phyloP scores from a whole-genome alignment of 2,329 filamentous ascomycete species.

The Mariannaea sp. region DNA sequence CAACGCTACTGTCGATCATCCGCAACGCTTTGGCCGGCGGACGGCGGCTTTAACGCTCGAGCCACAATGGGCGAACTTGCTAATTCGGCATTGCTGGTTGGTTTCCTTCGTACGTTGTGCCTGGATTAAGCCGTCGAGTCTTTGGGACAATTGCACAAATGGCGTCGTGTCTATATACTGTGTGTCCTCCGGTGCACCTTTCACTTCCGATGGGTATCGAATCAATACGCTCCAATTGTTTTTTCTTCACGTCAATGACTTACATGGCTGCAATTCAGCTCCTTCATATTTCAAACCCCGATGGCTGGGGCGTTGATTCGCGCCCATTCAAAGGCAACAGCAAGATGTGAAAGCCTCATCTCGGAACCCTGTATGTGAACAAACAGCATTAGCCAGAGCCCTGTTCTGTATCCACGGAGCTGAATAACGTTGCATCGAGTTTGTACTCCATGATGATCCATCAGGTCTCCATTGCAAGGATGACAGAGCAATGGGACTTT shows the following conservation, averaged over 20 bases:
- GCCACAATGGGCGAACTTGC: constrained; percentile 10
- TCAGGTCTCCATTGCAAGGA: constrained; percentile 16
- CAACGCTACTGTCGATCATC: constrained; percentile 39
- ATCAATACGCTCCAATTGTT: not conserved
- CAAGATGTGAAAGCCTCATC: constrained; percentile 32
- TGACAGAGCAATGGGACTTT: too few relatives aligned
- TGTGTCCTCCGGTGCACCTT: not conserved
- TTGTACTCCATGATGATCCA: too few relatives aligned
- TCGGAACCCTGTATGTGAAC: constrained; percentile 26
- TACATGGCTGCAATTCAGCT: not conserved
- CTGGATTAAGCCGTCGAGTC: too few relatives aligned
- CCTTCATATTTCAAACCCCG: constrained; percentile 22
- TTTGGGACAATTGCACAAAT: not conserved
- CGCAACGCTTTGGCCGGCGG: constrained; percentile 28
- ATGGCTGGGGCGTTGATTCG: constrained; percentile 10
- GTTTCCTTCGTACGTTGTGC: not conserved
- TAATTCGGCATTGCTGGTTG: constrained; percentile 6
- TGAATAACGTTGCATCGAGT: constrained; percentile 32
- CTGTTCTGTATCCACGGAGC: constrained; percentile 31
- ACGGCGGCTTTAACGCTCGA: constrained; percentile 18
- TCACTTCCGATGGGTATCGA: not conserved
- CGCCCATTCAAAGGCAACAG: constrained; percentile 26
- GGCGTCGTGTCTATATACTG: constrained; percentile 1
- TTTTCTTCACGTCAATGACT: not conserved
- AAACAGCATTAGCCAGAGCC: constrained; percentile 18